Percentiles rank a stretch among this genome's conserved stretches.
Evolutionary conservation across 768 basidiomycete species (phyloP).

Genomic region (Podaxis sp.): DNA sequence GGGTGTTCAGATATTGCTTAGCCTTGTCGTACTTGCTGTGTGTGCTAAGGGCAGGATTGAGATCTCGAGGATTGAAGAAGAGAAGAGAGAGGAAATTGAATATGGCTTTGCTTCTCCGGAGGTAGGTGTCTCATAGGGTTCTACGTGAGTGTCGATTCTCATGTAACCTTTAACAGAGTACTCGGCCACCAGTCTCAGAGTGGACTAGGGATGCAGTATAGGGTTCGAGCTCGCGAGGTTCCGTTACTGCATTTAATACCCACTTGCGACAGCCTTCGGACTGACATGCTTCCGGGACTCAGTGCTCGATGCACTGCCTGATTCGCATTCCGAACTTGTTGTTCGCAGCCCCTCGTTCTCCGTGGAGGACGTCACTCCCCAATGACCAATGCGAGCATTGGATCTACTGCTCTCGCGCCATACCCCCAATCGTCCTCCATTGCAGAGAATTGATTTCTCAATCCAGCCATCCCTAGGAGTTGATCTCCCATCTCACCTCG

Average conservation of each 20-base stretch:
- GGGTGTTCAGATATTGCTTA: conserved; percentile 21
- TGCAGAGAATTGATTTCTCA: conserved; percentile 9
- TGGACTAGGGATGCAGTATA: neutral
- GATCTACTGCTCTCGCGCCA: neutral
- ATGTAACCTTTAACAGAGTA: neutral
- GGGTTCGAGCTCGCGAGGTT: neutral
- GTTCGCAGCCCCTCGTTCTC: neutral
- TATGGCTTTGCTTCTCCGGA: conserved; percentile 14
- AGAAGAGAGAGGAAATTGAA: conserved; percentile 13
- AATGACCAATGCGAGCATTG: conserved; percentile 1
- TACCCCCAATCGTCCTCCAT: neutral
- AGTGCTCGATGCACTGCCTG: conserved; percentile 12
- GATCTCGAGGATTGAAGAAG: conserved; percentile 7
- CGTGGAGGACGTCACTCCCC: neutral
- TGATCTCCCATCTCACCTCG: neutral
- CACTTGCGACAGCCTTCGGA: conserved; percentile 3
- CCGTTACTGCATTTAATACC: neutral
- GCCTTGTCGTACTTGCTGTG: conserved; percentile 16
- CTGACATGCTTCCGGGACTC: conserved; percentile 3
- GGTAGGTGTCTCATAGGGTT: neutral
- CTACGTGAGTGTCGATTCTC: neutral
- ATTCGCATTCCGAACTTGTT: conserved; percentile 12
- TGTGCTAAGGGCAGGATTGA: conserved; percentile 15
- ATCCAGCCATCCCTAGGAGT: neutral
- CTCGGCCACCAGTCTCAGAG: neutral